Evolutionary conservation across 805 yeast species (phyloP), one percentile per base, ranked within the genome.

Genomic region (Yarrowia sp.): DNA sequence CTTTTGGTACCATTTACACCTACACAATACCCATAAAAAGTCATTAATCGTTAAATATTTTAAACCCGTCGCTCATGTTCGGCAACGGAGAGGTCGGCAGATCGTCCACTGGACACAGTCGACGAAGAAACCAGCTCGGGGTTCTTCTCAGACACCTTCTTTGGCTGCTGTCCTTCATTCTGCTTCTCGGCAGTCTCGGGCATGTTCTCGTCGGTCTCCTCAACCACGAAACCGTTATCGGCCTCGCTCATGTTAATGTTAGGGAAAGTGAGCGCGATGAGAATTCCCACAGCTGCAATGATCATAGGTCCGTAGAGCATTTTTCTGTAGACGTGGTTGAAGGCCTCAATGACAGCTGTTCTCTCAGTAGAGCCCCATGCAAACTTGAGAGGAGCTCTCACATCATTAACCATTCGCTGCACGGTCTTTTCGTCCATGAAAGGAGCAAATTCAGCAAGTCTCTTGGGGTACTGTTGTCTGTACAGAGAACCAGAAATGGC

Each of bases 401-500:
- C 45, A 8, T 38, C 45, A 8, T 53, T 53, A 31, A 53, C 61
- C 61, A 53, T 53, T 15, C 31, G 11, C 35, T 36, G 58, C 4
- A 51, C 45, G 4, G 35, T 17, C 7, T n/a, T 10, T 10, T 53
- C 38, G 45, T 22, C 28, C 61, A 53, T 28, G 36, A 53, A 53
- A 6, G 61, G 61, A 1, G 61, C 61, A 31, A 39, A 53, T 11
- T 39, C 45, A 3, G 61, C 61, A 15, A 53, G 38, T 5, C 79
- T 71, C 18, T 72, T 70, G 71, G 84, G 87, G 69, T 88, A 76
- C n/a, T 79, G 71, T 68, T 86, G 84, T 13, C 89, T 82, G 90
- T 90, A 88, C 43, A 87, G 79, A 28, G 90, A 90, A 68, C 90
- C 91, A 14, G 89, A 80, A 31, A 88, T 81, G 18, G 87, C 75